Evolutionary conservation across 108 stramenopile genomes (phyloP), one percentile per base, ranked within the genome.

Genomic region (Nitzschia sp.): DNA sequence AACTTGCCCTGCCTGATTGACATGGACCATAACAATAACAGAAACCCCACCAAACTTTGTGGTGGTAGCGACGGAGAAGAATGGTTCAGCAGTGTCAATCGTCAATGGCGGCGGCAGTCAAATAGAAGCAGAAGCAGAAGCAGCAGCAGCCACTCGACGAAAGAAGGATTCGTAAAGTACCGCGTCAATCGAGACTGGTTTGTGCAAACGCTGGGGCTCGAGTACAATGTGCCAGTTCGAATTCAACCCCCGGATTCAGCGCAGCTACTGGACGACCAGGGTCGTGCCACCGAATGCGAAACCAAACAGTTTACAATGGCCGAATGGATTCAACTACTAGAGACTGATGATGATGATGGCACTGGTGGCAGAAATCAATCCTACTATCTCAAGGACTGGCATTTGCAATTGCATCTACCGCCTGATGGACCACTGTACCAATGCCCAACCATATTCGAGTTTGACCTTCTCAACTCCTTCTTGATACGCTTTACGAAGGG

Each of bases 301-400:
- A 89, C 85, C 5, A 35, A 56, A 3, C 46, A 84, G 15, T 72
- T 82, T 38, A 55, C 74, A 15, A 46, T 89, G 24, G 33, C 63
- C 18, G 75, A 78, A 54, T 90, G 88, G 86, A 77, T 84, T 45
- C 1, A 68, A 23, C 17, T 55, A 38, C 30, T 82, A 32, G 2
- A 66, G 18, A 31, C 5, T n/a, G 1, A 17, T 1, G 31, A 34
- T 8, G 29, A 29, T 3, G 49, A 17, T 21, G 4, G n/a, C 71
- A 64, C 46, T 34, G 48, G 28, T 45, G 80, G 25, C 15, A 27
- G 63, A 46, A 46, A 42, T 33, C 26, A 13, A 59, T 26, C 38
- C 11, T 33, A 33, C 28, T 93, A 93, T 48, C 76, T 93, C 25
- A 93, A 93, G 71, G 92, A 93, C 70, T 93, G 92, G 92, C 92